Base-by-base conservation (phyloP, 768 basidiomycete species). In the Macrocybe gigantea region DNA sequence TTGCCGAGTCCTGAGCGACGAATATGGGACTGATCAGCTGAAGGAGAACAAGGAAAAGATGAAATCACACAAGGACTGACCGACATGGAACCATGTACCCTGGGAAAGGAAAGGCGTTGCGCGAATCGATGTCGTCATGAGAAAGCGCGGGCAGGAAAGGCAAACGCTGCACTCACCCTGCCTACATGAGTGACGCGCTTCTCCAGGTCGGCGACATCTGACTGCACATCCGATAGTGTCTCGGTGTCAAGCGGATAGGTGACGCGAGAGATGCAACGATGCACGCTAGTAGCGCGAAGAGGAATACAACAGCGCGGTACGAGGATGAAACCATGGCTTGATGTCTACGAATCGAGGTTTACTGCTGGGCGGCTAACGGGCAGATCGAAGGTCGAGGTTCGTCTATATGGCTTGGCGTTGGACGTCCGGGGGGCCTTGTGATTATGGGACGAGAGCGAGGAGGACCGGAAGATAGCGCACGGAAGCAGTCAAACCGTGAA, bases 41-140 rank as follows among this genome's bases (percentile, higher is more conserved):
- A 32, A 49, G 31, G 7, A 15, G 31, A 10, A 31, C 37, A 47
- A 35, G n/a, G 29, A 11, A 42, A 36, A 30, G 15, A 39, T 54
- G 32, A 13, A 4, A 22, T 22, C 22, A 44, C 5, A 38, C 39
- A 10, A 48, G 38, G 8, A 57, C 64, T 58, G 13, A 69, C 73
- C 79, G 46, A 73, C 74, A 50, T 80, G 52, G 60, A 77, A 88
- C 77, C 76, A 88, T 33, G 85, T 88, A 36, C 78, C 85, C 85
- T 87, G 53, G 2, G 49, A 31, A 37, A 38, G 55, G 49, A 42
- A 38, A 44, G 47, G 22, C 38, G 38, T 47, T 55, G 51, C 53
- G 44, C 34, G 12, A 43, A 41, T 38, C 13, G 33, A 29, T 47
- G 15, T 9, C 40, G 40, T 41, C 41, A 39, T 47, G 33, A 37